phyloP scores from a whole-genome alignment of 352 stramenopile species.

The Globisporangium sylvaticum region DNA sequence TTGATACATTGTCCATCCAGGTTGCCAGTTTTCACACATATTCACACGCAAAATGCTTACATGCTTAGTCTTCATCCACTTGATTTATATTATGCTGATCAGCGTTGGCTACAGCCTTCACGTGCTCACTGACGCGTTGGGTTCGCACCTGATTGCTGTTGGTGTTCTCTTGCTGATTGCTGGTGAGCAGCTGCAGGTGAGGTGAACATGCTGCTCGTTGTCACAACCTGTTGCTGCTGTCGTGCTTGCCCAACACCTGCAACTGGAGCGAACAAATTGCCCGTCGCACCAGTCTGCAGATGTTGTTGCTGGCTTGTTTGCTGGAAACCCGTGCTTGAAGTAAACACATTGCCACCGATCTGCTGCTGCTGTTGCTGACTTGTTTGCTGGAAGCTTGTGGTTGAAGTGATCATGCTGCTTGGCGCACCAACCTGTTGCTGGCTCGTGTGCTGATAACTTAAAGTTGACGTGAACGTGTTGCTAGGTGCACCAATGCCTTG shows the following conservation, averaged over 20 bases:
- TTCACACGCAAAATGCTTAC: neutral
- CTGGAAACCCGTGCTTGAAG: neutral
- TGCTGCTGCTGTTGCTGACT: constrained; percentile 1
- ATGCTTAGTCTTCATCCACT: neutral
- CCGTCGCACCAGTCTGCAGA: neutral
- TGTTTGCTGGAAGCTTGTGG: neutral
- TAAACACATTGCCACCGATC: neutral
- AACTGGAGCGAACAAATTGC: neutral
- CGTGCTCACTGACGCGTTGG: neutral
- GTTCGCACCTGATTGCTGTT: neutral
- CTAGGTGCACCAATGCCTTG: neutral
- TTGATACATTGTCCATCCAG: constrained; percentile 2
- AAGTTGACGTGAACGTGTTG: neutral
- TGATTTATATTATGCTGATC: constrained; percentile 2
- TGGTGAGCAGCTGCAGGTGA: neutral
- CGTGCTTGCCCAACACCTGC: neutral
- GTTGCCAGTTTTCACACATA: neutral
- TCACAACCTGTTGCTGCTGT: neutral
- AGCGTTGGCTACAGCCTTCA: neutral
- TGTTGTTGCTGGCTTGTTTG: neutral
- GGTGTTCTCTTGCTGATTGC: constrained; percentile 1
- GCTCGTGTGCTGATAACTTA: neutral
- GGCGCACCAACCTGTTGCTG: neutral
- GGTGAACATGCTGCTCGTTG: neutral
- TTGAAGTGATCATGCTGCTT: neutral